Evolutionary conservation across 768 basidiomycete species (phyloP), one percentile per base, ranked within the genome.

Genomic region (Hirschioporus abietinus): DNA sequence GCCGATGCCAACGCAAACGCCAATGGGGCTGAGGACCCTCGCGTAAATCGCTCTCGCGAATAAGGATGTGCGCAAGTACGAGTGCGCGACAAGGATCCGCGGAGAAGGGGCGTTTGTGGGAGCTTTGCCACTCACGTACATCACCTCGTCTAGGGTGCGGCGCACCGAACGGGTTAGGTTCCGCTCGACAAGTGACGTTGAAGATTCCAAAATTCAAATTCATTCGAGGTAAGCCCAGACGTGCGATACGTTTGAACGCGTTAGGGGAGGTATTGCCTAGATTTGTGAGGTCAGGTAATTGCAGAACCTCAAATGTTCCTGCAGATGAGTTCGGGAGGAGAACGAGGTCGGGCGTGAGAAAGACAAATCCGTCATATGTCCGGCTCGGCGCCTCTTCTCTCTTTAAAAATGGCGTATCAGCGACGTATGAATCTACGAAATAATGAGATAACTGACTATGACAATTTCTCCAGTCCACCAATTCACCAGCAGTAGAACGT

Each of bases 401-500:
- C 72, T 71, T 15, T 20, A 3, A 52, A 26, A 23, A 57, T 18
- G n/a, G 62, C 26, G 12, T 24, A 0, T 52, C 6, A 52, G 42
- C 12, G 42, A 52, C 10, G 12, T 58, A 8, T 66, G 59, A 24
- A 58, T 8, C 4, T 27, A 27, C 27, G 26, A 9, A 27, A 10
- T 26, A 34, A n/a, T 17, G n/a, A 3, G 15, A 34, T 24, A 58
- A 25, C 20, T 30, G n/a, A 75, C 75, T 67, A 65, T 73, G 74
- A 23, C 63, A 66, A 42, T 69, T 52, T 7, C 64, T 0, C 76
- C 76, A n/a, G 72, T 71, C 69, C 73, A 72, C 76, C 76, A 76
- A 18, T 74, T 69, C 25, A 71, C 70, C 0, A 73, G 30, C 35
- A 66, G 69, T 27, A 74, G 70, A 65, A 60, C 64, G 58, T 72